These are phyloP conservation scores for Echeveria elegans DNA, from an alignment of 164 flowering plant species.

Conservation along the genomic window DNA sequence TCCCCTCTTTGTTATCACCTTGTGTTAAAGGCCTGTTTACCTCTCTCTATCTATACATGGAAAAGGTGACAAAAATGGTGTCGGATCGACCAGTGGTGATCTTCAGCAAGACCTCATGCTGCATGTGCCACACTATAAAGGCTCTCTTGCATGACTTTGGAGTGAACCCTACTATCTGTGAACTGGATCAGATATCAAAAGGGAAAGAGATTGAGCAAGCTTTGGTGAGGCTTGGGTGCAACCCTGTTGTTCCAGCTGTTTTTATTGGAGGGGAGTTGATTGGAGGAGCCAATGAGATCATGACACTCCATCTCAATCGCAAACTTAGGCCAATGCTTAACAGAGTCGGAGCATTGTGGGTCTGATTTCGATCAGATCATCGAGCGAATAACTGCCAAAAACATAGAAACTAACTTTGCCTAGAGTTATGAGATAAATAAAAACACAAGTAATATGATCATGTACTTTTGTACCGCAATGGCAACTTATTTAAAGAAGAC, in stretches of 20 bases:
- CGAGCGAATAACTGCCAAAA: too few species aligned
- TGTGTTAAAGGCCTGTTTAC: background rate
- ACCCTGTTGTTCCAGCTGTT: slow-evolving; percentile 3
- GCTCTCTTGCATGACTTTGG: slow-evolving; percentile 4
- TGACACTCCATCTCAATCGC: slow-evolving; percentile 8
- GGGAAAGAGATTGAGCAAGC: slow-evolving; percentile 2
- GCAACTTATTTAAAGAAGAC: background rate
- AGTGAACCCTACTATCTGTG: background rate
- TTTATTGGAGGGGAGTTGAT: slow-evolving; percentile 5
- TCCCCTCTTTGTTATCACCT: background rate
- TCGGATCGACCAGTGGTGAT: slow-evolving; percentile 4
- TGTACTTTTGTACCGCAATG: background rate
- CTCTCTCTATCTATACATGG: background rate
- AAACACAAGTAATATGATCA: too few species aligned
- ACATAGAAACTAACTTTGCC: background rate
- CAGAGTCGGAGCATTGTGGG: background rate
- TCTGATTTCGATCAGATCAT: background rate
- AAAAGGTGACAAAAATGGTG: slow-evolving; percentile 1
- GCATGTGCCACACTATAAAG: slow-evolving; percentile 5
- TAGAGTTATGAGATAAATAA: background rate
- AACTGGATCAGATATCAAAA: slow-evolving; percentile 3
- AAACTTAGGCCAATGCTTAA: slow-evolving; percentile 1
- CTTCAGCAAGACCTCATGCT: background rate
- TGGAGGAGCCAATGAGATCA: slow-evolving; percentile 8
- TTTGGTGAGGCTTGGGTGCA: slow-evolving; percentile 1